Evolutionary conservation across 2,329 filamentous ascomycete genomes (phyloP), one percentile per base, ranked within the genome.

Genomic region (Penicillium italicum): DNA sequence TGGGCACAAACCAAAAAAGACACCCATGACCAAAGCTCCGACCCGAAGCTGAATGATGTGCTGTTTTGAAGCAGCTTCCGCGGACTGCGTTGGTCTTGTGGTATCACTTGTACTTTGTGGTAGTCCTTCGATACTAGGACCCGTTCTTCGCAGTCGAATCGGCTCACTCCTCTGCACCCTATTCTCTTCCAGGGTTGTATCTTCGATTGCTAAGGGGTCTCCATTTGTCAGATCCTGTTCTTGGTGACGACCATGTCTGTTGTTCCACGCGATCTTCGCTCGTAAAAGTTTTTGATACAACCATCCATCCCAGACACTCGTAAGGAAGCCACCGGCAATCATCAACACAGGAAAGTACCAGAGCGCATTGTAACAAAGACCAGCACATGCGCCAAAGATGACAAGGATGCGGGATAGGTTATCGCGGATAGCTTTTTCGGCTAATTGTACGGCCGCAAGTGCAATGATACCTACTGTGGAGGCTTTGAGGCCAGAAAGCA

Each of bases 301-400:
- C 40, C 77, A 75, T 41, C 73, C 75, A 69, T 90, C 87, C 76
- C 82, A 85, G 0, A 82, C 50, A 0, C 84, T 69, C 0, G 83
- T 82, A 0, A 72, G 69, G 1, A 79, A 11, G 0, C 86, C 87
- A 0, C 80, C 82, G 1, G 77, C 60, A 0, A 81, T 62, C 71
- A 90, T 85, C 5, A 91, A 66, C 0, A 83, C 64, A 0, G 88
- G 88, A 43, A 90, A 91, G 61, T 88, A 91, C 88, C 88, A 91
- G 0, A 91, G 72, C 0, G 86, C 82, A 47, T 85, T 89, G 62
- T 90, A 90, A 46, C 88, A 77, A 61, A 91, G 72, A 0, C 87
- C 88, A 0, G 85, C 86, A 9, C 80, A 78, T 0, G 77, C 88
- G 3, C 82, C 81, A 7, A 86, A 64, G 12, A 89, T 85, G 0